Evolutionary conservation across 2,329 filamentous ascomycete species (phyloP).

Genomic region (Paramyrothecium roridum): DNA sequence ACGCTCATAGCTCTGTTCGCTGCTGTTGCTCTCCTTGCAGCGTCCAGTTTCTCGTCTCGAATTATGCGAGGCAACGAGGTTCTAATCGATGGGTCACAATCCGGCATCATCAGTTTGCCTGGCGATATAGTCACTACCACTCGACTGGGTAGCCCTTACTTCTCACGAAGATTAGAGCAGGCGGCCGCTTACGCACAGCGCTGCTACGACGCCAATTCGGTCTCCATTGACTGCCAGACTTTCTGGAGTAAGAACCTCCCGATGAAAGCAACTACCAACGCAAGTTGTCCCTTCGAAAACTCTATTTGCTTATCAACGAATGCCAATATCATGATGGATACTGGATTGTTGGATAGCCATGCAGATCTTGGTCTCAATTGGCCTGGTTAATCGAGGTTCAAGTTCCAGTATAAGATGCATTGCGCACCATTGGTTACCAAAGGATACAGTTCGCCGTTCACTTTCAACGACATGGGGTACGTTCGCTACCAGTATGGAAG

Average conservation of each 20-base stretch:
- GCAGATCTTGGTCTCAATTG: not conserved
- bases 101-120: not conserved
- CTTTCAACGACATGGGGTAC: not conserved
- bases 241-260: not conserved
- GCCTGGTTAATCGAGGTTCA: not conserved
- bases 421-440: not conserved
- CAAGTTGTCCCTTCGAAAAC: not conserved
- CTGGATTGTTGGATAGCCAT: not conserved
- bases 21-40: not conserved
- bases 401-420: not conserved
- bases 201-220: not conserved
- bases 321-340: not conserved
- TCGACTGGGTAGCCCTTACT: not conserved
- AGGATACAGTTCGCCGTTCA: not conserved
- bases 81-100: not conserved
- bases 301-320: not conserved
- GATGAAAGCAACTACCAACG: not conserved
- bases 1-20: not conserved
- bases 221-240: not conserved
- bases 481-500: not conserved
- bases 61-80: not conserved
- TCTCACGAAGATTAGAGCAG: not conserved
- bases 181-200: not conserved
- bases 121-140: not conserved
- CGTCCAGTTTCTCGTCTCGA: not conserved